phyloP scores from a whole-genome alignment of 352 stramenopile genomes.

The Pythium pyrilobum region DNA sequence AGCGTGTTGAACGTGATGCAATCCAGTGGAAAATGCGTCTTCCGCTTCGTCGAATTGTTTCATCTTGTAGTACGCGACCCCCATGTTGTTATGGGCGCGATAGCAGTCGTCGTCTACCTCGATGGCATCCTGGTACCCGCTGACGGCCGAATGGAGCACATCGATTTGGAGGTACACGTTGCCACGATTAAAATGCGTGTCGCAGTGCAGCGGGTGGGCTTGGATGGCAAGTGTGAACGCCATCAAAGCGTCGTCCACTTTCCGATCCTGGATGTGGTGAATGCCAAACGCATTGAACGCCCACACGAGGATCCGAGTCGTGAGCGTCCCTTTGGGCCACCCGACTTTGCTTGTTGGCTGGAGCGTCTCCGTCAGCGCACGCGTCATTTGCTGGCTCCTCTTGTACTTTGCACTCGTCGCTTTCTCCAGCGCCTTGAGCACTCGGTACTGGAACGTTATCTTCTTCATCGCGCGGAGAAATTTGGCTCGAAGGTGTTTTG shows the following conservation, averaged over 20 bases:
- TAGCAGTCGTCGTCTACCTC: constrained; percentile 32
- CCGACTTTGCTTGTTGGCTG: constrained; percentile 12
- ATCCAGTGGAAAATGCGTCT: constrained; percentile 29
- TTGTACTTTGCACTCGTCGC: constrained; percentile 28
- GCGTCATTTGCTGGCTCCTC: constrained; percentile 28
- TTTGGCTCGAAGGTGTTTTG: constrained; percentile 15
- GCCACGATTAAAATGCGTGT: constrained; percentile 47
- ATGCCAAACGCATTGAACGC: constrained; percentile 44
- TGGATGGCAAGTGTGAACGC: constrained; percentile 50
- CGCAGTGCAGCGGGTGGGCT: constrained; percentile 26
- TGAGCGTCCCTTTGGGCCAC: constrained; percentile 40
- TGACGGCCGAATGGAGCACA: constrained; percentile 29
- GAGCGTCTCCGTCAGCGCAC: constrained; percentile 22
- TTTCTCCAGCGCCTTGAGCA: constrained; percentile 34
- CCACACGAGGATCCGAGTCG: constrained; percentile 38
- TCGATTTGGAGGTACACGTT: constrained; percentile 45
- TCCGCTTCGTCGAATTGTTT: constrained; percentile 44
- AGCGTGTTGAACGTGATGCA: constrained; percentile 22
- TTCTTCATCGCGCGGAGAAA: constrained; percentile 38
- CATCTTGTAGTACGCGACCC: constrained; percentile 35
- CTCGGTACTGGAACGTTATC: constrained; percentile 35
- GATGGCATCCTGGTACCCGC: constrained; percentile 44
- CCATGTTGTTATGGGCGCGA: constrained; percentile 44
- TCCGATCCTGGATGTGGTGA: constrained; percentile 18
- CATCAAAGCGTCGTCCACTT: constrained; percentile 44